Conservation (phyloP, 495 filamentous ascomycete genomes). For the Penicillium macrosclerotiorum region DNA sequence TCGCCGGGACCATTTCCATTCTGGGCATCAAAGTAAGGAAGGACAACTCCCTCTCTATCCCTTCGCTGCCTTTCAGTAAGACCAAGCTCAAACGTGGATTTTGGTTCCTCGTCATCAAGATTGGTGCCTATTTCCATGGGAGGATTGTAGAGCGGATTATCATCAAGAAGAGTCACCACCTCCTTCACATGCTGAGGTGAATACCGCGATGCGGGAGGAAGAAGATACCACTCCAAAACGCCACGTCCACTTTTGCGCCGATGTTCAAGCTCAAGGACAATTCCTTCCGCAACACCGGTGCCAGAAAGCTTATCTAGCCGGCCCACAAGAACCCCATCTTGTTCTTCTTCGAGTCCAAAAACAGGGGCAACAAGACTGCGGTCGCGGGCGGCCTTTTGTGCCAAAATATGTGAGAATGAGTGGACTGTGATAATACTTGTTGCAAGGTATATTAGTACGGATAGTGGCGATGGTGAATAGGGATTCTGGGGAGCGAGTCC, state of each 20-base stretch:
- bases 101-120: conserved; percentile 49
- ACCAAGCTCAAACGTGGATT: conserved; percentile 77
- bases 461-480: conserved; percentile 67
- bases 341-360: conserved; percentile 72
- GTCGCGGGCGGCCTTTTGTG: conserved; percentile 64
- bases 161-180: conserved; percentile 68
- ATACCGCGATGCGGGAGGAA: conserved; percentile 48
- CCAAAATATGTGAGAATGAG: conserved; percentile 67
- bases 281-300: conserved; percentile 46
- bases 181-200: conserved; percentile 38
- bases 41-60: conserved; percentile 81
- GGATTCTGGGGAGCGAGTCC: conserved; percentile 51
- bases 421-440: conserved; percentile 64
- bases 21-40: conserved; percentile 97
- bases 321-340: conserved; percentile 71
- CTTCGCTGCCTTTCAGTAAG: conserved; percentile 85
- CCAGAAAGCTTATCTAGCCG: conserved; percentile 42
- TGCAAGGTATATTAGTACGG: conserved; percentile 59
- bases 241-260: conserved; percentile 75
- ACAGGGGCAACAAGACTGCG: conserved; percentile 66
- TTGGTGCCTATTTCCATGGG: conserved; percentile 34
- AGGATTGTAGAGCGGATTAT: conserved; percentile 67
- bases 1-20: conserved; percentile 72
- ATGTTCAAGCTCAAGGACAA: conserved; percentile 85
- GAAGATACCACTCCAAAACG: conserved; percentile 73